phyloP scores from a whole-genome alignment of 2,329 filamentous ascomycete genomes.

The Endoconidiophora polonica region DNA sequence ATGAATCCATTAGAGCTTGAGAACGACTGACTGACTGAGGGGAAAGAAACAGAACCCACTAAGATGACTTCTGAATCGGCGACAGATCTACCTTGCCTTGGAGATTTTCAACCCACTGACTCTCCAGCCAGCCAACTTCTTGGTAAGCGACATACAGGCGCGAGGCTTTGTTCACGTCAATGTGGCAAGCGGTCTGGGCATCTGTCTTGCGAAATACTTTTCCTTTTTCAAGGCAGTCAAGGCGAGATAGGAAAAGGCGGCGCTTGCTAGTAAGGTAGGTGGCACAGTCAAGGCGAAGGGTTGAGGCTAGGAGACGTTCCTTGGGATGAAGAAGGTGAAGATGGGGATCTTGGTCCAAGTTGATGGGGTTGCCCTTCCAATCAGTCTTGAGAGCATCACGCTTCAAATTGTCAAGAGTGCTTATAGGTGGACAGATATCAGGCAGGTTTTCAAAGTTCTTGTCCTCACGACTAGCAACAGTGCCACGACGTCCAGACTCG shows the following conservation, averaged over 20 bases:
- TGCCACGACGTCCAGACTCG: conserved; percentile 14
- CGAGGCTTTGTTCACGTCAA: conserved; percentile 94
- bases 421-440: conserved; percentile 55
- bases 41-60: conserved; percentile 1
- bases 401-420: conserved; percentile 43
- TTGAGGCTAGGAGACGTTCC: conserved; percentile 60
- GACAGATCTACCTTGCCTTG: conserved; percentile 15
- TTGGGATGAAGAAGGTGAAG: conserved; percentile 56
- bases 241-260: conserved; percentile 66
- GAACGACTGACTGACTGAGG: background rate
- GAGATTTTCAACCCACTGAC: conserved; percentile 26
- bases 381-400: conserved; percentile 64
- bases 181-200: conserved; percentile 91
- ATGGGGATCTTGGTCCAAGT: conserved; percentile 58
- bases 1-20: background rate
- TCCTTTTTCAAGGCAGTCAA: conserved; percentile 47
- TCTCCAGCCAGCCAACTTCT: conserved; percentile 65
- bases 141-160: conserved; percentile 85
- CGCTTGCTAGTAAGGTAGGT: conserved; percentile 88
- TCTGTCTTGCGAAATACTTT: conserved; percentile 93
- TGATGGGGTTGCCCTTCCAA: conserved; percentile 68
- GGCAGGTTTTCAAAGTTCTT: conserved; percentile 59
- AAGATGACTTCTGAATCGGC: conserved; percentile 8
- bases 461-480: conserved; percentile 59
- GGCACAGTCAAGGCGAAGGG: conserved; percentile 66